phyloP scores from a whole-genome alignment of 768 basidiomycete genomes.

The Boletus subcaerulescens region DNA sequence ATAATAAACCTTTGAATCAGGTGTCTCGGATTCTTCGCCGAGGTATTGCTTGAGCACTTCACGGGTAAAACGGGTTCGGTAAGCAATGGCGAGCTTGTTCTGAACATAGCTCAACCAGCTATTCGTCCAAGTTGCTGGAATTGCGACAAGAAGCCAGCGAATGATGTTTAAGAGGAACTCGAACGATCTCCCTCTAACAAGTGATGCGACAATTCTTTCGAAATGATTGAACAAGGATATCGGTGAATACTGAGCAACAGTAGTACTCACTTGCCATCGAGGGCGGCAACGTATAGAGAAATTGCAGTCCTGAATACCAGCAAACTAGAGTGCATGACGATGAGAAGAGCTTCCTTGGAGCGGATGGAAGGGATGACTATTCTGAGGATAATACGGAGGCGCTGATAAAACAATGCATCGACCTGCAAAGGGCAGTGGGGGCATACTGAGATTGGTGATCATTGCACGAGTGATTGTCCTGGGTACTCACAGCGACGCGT shows the following conservation, averaged over 20 bases:
- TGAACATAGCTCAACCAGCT: constrained; percentile 93
- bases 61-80: constrained; percentile 80
- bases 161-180: constrained; percentile 83
- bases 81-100: constrained; percentile 87
- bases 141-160: constrained; percentile 87
- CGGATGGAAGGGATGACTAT: constrained; percentile 86
- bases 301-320: constrained; percentile 88
- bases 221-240: not conserved
- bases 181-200: constrained; percentile 80
- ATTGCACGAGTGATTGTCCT: not conserved
- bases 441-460: not conserved
- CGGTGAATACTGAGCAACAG: not conserved
- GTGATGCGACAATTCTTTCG: constrained; percentile 85
- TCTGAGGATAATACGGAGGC: constrained; percentile 69
- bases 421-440: constrained; percentile 44
- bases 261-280: constrained; percentile 79
- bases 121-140: constrained; percentile 92
- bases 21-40: constrained; percentile 60
- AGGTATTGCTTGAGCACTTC: constrained; percentile 85
- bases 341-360: constrained; percentile 84
- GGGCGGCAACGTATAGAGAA: constrained; percentile 88
- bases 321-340: constrained; percentile 85
- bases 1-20: constrained; percentile 86
- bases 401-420: constrained; percentile 88
- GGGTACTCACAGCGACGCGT: constrained; percentile 62